Base-by-base conservation (phyloP, 306 rosid genomes). In the Vicia sativa region DNA sequence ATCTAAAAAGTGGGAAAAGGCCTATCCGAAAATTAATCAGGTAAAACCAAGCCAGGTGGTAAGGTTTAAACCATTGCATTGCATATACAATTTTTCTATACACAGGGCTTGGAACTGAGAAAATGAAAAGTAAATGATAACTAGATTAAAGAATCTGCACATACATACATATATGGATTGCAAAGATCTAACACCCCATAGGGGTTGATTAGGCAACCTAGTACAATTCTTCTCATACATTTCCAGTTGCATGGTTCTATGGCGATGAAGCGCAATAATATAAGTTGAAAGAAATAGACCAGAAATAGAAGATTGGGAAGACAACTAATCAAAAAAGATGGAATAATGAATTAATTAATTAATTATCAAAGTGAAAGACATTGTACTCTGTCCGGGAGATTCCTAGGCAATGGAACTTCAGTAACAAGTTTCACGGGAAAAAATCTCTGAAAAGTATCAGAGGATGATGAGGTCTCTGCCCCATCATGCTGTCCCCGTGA, bases 321-420 rank as follows among this genome's bases (percentile, higher is more conserved):
- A 77, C 83, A 79, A 80, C 61, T 78, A 78, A 78, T 81, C 74
- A 73, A 74, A 76, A 70, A 78, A 59, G 88, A 82, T 75, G 80
- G 90, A 87, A 82, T 81, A 83, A 92, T 84, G 88, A 87, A 87
- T 92, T 41, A 87, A 92, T 84, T 41, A 87, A 92, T 84, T 84
- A 87, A 87, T 89, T 74, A 87, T 92, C 89, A 87, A 84, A 92
- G 98, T 83, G 96, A 87, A 80, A 89, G 89, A 89, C 98, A 92
- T 82, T 89, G 98, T 92, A 89, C 96, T 91, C 96, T 84, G 89
- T 92, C 96, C 19, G 98, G 96, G 77, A 89, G 92, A 89, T 87
- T 87, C 82, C 80, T 87, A 86, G 98, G 96, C 87, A 84, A 73
- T 72, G 95, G 91, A 80, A 86, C 82, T 77, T 87, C 95, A 56